phyloP scores from a whole-genome alignment of 306 rosid genomes.

The apple (Malus domestica) region DNA sequence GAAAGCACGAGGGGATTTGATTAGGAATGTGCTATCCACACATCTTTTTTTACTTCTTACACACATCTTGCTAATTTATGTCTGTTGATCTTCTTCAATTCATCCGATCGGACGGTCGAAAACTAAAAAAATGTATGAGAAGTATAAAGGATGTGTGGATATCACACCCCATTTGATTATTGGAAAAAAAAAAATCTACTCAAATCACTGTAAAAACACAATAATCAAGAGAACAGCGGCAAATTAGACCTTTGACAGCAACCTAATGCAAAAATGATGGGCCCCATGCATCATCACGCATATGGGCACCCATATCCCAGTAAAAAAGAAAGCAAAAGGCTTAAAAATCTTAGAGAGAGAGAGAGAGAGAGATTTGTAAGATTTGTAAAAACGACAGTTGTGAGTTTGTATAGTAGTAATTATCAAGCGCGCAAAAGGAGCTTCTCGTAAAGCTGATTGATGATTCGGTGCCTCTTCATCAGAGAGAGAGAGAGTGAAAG shows the following conservation, averaged over 20 bases:
- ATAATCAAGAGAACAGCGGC: neutral
- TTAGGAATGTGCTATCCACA: too few relatives aligned
- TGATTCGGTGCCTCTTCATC: neutral
- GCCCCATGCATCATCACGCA: conserved; percentile 8
- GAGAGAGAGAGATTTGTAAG: neutral
- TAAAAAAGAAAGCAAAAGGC: neutral
- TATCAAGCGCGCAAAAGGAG: neutral
- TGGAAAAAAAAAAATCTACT: neutral
- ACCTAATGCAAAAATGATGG: neutral
- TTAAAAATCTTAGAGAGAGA: neutral
- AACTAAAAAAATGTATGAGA: too few relatives aligned
- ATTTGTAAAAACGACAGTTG: conserved; percentile 7
- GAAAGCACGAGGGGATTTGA: neutral
- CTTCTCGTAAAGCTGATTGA: conserved; percentile 7
- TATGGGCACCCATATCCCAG: conserved; percentile 10
- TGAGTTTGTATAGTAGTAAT: neutral
- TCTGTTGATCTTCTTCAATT: too few relatives aligned
- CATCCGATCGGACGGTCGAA: too few relatives aligned
- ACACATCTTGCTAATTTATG: too few relatives aligned
- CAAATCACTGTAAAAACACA: neutral
- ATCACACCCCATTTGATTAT: neutral
- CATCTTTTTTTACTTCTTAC: too few relatives aligned
- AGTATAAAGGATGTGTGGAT: too few relatives aligned
- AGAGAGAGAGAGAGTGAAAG: neutral
- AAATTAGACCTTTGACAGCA: neutral